Evolutionary conservation across 116 monocot genomes (phyloP).

Genomic region (Phalaenopsis hybrid): DNA sequence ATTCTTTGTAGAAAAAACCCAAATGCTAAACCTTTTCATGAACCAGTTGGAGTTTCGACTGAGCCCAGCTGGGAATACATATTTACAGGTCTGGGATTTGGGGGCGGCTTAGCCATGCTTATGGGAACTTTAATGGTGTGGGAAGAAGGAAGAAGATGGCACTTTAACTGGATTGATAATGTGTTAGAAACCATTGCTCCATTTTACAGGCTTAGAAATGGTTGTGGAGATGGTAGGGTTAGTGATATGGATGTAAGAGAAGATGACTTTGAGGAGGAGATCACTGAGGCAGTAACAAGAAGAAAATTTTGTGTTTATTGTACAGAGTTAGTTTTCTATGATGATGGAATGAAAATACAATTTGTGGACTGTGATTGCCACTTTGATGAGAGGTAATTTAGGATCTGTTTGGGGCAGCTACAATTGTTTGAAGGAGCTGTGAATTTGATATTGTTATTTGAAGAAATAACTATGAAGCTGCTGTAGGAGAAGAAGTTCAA

Average conservation of each 20-base stretch:
- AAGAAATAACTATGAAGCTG: no score
- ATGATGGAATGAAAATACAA: constrained; percentile 18
- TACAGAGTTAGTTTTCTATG: constrained; percentile 25
- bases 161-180: constrained; percentile 15
- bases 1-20: constrained; percentile 15
- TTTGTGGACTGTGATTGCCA: constrained; percentile 29
- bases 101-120: constrained; percentile 24
- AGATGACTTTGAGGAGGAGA: constrained; percentile 4
- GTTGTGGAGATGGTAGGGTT: constrained; percentile 19
- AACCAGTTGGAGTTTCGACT: background rate
- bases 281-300: constrained; percentile 11
- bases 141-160: constrained; percentile 21
- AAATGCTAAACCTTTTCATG: background rate
- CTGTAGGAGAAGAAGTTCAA: no score
- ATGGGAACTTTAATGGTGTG: constrained; percentile 25
- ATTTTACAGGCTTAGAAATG: background rate
- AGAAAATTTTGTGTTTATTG: constrained; percentile 39
- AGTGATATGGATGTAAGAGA: constrained; percentile 11
- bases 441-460: no score
- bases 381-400: background rate
- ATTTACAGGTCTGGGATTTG: constrained; percentile 31
- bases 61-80: constrained; percentile 31
- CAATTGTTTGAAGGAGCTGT: no score
- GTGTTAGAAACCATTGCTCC: constrained; percentile 15
- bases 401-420: no score